phyloP scores from a whole-genome alignment of 148 eudicot species.

The Cornus controversa region DNA sequence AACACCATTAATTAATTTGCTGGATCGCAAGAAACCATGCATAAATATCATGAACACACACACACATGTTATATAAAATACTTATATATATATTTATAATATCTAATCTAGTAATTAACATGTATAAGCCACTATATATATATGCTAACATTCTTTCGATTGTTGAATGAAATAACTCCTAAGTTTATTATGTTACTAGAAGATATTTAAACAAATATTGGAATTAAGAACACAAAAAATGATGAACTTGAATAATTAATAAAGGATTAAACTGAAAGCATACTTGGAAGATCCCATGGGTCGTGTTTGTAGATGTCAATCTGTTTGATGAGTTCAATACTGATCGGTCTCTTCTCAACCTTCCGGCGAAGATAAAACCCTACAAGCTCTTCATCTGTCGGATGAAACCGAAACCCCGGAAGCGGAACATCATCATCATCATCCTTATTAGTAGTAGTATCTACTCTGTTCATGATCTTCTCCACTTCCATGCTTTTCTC shows the following conservation, averaged over 20 bases:
- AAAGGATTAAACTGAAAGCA: neutral
- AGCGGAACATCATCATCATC: constrained; percentile 4
- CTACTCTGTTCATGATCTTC: neutral
- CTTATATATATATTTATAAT: too few species aligned
- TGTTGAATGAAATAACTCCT: too few species aligned
- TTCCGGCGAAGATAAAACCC: constrained; percentile 23
- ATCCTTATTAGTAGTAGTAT: neutral
- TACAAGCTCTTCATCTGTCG: constrained; percentile 28
- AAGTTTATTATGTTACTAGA: too few species aligned
- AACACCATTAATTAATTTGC: too few species aligned
- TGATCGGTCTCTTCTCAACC: constrained; percentile 12
- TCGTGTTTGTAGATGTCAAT: constrained; percentile 24
- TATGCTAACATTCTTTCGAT: too few species aligned
- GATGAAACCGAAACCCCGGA: constrained; percentile 27
- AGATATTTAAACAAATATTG: too few species aligned
- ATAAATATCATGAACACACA: too few species aligned
- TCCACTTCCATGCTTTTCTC: neutral
- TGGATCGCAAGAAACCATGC: too few species aligned
- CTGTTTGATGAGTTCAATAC: constrained; percentile 12
- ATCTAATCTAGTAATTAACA: too few species aligned
- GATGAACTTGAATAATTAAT: neutral
- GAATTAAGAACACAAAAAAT: too few species aligned
- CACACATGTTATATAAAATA: too few species aligned
- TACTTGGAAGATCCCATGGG: constrained; percentile 28
- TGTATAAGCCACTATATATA: too few species aligned